Base-by-base conservation (phyloP, 208 protist species). In the Trypanosoma brucei region DNA sequence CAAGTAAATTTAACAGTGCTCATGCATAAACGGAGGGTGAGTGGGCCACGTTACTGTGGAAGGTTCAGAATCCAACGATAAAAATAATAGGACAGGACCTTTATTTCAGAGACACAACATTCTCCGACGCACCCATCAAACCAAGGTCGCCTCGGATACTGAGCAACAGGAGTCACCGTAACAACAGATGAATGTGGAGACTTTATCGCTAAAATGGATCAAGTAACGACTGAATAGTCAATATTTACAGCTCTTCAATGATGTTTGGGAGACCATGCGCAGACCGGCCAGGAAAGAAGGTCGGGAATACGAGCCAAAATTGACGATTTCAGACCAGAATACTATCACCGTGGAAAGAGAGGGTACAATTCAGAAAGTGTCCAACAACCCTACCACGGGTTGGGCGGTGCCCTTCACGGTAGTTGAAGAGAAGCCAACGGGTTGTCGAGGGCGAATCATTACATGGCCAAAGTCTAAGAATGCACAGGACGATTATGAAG, bases 401-500 rank as follows among this genome's bases (percentile, higher is more conserved):
- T 55, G 46, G 58, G 46, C 54, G 30, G 36, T 54, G 14, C 58
- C 58, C 1, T 51, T 54, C 13, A 9, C 58, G 5, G 46, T 63
- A 6, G 58, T 63, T n/a, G 35, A 63, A 36, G 30, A 63, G 4
- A 50, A 63, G 14, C 46, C 58, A 2, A 42, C 58, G 31, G 58
- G 37, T 3, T 31, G 8, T 11, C 8, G 30, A 35, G 1, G 35
- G 2, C 58, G 58, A 42, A 54, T 63, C 22, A 63, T 63, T 54
- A 46, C 48, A 0, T 63, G 58, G 58, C 7, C n/a, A 14, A 63
- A 63, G 45, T 34, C 46, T 14, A 63, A 63, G 35, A 54, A 38
- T 31, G 58, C 51, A 14, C 58, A 63, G 7, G 58, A 54, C 3
- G 7, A 63, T 36, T 63, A 54, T 39, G 58, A 63, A 33, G 45